Evolutionary conservation across 805 yeast species (phyloP), one percentile per base, ranked within the genome.

Genomic region (Saccharomycopsis guyanensis): DNA sequence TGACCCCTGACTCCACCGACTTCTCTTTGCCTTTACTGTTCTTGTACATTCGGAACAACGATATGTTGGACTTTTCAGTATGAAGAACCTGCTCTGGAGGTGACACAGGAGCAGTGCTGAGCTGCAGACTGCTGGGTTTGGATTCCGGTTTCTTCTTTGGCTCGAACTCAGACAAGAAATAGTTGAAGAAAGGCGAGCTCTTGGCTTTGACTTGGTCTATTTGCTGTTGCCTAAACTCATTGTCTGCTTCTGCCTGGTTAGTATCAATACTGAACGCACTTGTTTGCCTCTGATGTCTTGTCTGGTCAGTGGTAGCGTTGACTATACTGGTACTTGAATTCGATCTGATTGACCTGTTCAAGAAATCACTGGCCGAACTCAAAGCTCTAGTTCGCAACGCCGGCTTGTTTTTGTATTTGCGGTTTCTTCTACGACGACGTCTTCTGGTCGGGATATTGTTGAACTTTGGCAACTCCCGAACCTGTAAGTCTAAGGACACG

Each of bases 371-470:
- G 7, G 52, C 44, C 25, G 38, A 27, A 16, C 49, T 43, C 18
- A 42, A 35, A 22, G 45, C 45, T 13, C 45, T 12, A 20, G 32
- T 33, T 32, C 45, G 33, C 37, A n/a, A 13, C 19, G 29, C 38
- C 19, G 27, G 16, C 34, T 42, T 42, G n/a, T 34, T 25, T 94
- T 71, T 52, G 16, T 33, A 20, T 13, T 15, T 24, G 31, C 13
- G 36, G 91, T 80, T 57, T 93, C 72, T 58, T 81, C 87, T 37
- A 71, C 73, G 10, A 96, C 96, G 59, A 78, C 63, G 42, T 76
- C 80, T 40, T 97, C 72, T 39, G 75, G 72, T 66, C 3, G 96
- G 96, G 10, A 87, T 87, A 0, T 93, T 80, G 57, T 95, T 71
- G 58, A 82, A 86, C 36, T 71, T 73, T 7, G 97, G 96, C 59